Evolutionary conservation across 202 grass and related monocot species (phyloP).

Genomic region (Carex sylvatica): DNA sequence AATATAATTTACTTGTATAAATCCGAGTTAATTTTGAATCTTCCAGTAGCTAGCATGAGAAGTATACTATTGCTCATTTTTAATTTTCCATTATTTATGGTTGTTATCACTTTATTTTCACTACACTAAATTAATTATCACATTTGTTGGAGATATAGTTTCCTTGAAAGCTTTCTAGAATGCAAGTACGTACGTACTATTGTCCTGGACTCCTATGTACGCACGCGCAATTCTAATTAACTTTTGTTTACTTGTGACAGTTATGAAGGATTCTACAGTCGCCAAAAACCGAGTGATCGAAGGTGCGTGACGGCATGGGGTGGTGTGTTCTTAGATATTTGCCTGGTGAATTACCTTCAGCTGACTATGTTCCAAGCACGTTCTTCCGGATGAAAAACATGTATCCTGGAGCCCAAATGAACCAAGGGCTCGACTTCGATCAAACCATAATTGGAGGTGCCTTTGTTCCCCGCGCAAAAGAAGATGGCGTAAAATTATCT

Average conservation of each 20-base stretch:
- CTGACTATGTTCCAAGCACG: neutral
- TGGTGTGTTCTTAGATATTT: neutral
- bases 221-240: neutral
- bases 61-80: too few relatives aligned
- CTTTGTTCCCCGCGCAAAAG: conserved; percentile 52
- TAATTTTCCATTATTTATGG: too few relatives aligned
- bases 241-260: neutral
- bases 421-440: neutral
- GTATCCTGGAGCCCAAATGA: neutral
- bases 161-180: too few relatives aligned
- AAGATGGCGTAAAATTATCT: conserved; percentile 53
- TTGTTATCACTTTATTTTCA: too few relatives aligned
- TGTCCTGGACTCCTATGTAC: neutral
- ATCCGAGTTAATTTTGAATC: too few relatives aligned
- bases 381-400: neutral
- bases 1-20: too few relatives aligned
- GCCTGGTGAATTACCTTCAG: neutral
- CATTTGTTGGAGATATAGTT: too few relatives aligned
- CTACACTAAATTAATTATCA: too few relatives aligned
- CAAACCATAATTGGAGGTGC: neutral
- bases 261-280: neutral
- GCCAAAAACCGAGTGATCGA: neutral
- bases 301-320: neutral
- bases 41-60: too few relatives aligned
- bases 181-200: too few relatives aligned